Evolutionary conservation across 208 protist species (phyloP).

Genomic region (Trypanosoma boissoni): DNA sequence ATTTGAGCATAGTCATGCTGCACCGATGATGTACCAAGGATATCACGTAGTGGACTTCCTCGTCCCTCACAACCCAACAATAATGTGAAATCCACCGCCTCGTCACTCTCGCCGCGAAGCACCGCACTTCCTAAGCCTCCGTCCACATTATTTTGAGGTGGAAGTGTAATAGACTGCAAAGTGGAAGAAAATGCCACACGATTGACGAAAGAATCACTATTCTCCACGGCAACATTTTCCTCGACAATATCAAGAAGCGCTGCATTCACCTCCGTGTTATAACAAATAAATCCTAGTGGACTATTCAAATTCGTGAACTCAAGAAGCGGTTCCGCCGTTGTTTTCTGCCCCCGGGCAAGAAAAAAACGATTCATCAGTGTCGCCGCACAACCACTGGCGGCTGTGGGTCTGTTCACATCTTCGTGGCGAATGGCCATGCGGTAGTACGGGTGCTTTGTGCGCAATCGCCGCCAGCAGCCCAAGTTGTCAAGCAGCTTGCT

Average conservation of each 20-base stretch:
- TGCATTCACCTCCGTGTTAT: constrained; percentile 70
- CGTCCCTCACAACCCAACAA: constrained; percentile 84
- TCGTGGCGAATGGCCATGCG: constrained; percentile 85
- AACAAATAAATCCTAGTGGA: constrained; percentile 81
- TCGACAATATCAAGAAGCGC: constrained; percentile 63
- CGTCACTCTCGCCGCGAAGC: constrained; percentile 25
- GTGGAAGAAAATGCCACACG: constrained; percentile 49
- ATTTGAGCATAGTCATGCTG: constrained; percentile 84
- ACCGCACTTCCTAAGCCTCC: constrained; percentile 40
- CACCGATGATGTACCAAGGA: constrained; percentile 44
- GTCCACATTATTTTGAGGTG: constrained; percentile 31
- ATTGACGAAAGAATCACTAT: constrained; percentile 21
- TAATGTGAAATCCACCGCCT: constrained; percentile 42
- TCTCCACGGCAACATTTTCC: constrained; percentile 24
- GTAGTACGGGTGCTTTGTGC: constrained; percentile 85
- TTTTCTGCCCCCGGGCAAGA: constrained; percentile 49
- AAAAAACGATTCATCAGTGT: constrained; percentile 43
- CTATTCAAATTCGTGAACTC: constrained; percentile 81
- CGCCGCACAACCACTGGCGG: constrained; percentile 18
- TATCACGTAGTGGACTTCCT: constrained; percentile 65
- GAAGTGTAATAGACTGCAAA: constrained; percentile 43
- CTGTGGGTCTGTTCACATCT: constrained; percentile 57
- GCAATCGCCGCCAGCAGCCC: constrained; percentile 54
- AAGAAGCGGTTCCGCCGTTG: constrained; percentile 52
- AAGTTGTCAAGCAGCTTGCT: constrained; percentile 83